These are phyloP conservation scores for Drechslerella dactyloides DNA, from an alignment of 2,329 filamentous ascomycete genomes.

Conservation along the genomic window DNA sequence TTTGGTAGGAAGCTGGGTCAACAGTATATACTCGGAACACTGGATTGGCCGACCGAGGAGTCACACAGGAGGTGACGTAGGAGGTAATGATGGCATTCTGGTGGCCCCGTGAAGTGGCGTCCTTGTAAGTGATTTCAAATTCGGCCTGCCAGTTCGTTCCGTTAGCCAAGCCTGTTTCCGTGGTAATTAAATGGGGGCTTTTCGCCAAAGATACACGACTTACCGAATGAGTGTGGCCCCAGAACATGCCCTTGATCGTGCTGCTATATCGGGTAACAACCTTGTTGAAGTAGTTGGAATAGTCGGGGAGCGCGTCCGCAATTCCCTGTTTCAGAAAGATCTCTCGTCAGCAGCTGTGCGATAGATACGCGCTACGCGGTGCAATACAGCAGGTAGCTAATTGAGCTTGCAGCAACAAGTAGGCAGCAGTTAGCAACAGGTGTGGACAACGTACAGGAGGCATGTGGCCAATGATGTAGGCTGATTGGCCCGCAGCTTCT, in stretches of 20 bases:
- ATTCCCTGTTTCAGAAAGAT: conserved; percentile 52
- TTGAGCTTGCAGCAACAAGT: background rate
- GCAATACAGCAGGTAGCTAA: background rate
- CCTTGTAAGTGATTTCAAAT: conserved; percentile 64
- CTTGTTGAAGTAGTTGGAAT: conserved; percentile 64
- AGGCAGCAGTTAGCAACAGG: background rate
- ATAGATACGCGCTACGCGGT: too few relatives aligned
- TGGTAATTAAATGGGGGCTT: conserved; percentile 58
- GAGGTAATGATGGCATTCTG: conserved; percentile 62
- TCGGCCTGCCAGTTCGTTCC: conserved; percentile 66
- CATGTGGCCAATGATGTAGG: conserved; percentile 68
- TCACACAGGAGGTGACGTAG: conserved; percentile 65
- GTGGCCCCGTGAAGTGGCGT: conserved; percentile 55
- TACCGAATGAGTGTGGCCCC: conserved; percentile 53
- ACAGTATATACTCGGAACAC: conserved; percentile 67
- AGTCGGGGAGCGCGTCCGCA: conserved; percentile 63
- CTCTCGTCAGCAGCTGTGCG: conserved; percentile 6
- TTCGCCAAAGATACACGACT: conserved; percentile 58
- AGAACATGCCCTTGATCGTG: conserved; percentile 61
- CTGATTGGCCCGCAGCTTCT: conserved; percentile 63
- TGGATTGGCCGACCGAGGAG: conserved; percentile 65
- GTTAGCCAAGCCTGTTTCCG: conserved; percentile 15
- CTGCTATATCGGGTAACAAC: conserved; percentile 64
- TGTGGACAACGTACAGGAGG: conserved; percentile 59
- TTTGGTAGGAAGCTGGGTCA: conserved; percentile 65